Percentiles rank a stretch among this genome's conserved stretches.
Conservation (phyloP, 805 yeast species). For the Metschnikowia aberdeeniae region DNA sequence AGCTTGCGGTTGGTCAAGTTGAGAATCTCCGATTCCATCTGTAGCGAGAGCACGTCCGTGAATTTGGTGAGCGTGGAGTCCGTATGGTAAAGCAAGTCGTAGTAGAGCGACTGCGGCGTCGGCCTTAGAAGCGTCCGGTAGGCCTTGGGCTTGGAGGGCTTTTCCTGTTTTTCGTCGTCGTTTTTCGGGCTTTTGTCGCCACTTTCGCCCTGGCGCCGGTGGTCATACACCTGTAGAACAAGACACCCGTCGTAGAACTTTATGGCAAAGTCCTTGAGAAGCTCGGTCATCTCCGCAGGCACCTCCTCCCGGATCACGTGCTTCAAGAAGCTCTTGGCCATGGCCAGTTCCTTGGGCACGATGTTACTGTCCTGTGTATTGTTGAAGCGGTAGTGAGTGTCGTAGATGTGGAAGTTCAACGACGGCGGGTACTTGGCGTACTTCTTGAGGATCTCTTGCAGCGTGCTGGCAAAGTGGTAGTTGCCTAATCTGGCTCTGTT, state of each 20-base stretch:
- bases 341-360: slow-evolving; percentile 74
- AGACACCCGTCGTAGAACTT: slow-evolving; percentile 87
- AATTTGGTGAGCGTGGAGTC: slow-evolving; percentile 71
- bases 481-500: slow-evolving; percentile 26
- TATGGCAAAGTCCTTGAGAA: slow-evolving; percentile 80
- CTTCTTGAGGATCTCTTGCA: slow-evolving; percentile 70
- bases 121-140: slow-evolving; percentile 78
- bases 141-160: slow-evolving; percentile 54
- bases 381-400: slow-evolving; percentile 87
- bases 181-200: background rate
- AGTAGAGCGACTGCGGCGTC: slow-evolving; percentile 74
- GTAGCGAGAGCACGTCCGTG: slow-evolving; percentile 72
- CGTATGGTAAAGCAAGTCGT: slow-evolving; percentile 79
- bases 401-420: slow-evolving; percentile 84
- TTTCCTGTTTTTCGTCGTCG: background rate
- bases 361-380: slow-evolving; percentile 75
- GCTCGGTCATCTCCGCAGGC: slow-evolving; percentile 86
- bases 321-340: slow-evolving; percentile 73
- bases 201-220: slow-evolving; percentile 45
- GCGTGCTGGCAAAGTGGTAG: slow-evolving; percentile 63
- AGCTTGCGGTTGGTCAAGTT: slow-evolving; percentile 74
- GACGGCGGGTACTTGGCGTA: slow-evolving; percentile 77
- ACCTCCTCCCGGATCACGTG: slow-evolving; percentile 78
- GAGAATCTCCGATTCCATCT: slow-evolving; percentile 84
- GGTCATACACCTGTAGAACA: slow-evolving; percentile 83